Evolutionary conservation across 2,329 filamentous ascomycete genomes (phyloP).

Genomic region (Metarhizium anisopliae): DNA sequence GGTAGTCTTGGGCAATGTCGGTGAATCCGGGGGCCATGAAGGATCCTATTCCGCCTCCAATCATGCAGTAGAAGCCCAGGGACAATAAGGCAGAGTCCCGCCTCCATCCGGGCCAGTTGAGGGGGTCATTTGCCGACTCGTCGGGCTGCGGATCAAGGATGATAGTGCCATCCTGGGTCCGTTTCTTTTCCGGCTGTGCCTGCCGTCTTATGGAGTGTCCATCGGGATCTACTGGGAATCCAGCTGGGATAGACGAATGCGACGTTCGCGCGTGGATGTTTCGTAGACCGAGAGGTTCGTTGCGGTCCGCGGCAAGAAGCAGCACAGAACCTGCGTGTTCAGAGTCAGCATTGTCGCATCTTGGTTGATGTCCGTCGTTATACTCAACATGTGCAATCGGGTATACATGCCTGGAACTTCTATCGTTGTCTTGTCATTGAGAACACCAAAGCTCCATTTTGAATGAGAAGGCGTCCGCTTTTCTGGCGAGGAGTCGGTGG

Average conservation of each 20-base stretch:
- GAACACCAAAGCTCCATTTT: conserved; percentile 8
- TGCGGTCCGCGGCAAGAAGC: conserved; percentile 10
- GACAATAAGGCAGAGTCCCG: conserved; percentile 72
- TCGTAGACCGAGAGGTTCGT: conserved; percentile 10
- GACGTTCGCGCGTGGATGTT: conserved; percentile 7
- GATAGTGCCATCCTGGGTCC: conserved; percentile 70
- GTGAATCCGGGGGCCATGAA: conserved; percentile 84
- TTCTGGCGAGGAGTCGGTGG: neutral
- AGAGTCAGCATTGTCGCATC: neutral
- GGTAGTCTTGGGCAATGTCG: conserved; percentile 58
- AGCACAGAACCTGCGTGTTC: conserved; percentile 9
- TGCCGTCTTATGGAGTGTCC: conserved; percentile 8
- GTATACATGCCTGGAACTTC: conserved; percentile 7
- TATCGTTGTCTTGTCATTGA: conserved; percentile 7
- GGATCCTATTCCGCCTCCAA: conserved; percentile 88
- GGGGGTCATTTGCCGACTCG: conserved; percentile 78
- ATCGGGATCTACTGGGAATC: conserved; percentile 24
- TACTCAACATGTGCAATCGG: neutral
- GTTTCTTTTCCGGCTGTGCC: conserved; percentile 49
- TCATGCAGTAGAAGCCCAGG: conserved; percentile 84
- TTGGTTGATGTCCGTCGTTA: too few relatives aligned
- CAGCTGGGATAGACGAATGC: conserved; percentile 42
- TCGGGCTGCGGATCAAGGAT: conserved; percentile 89
- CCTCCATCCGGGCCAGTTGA: conserved; percentile 83
- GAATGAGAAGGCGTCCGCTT: neutral